phyloP scores from a whole-genome alignment of 495 filamentous ascomycete genomes.

The Daldinia childiae region DNA sequence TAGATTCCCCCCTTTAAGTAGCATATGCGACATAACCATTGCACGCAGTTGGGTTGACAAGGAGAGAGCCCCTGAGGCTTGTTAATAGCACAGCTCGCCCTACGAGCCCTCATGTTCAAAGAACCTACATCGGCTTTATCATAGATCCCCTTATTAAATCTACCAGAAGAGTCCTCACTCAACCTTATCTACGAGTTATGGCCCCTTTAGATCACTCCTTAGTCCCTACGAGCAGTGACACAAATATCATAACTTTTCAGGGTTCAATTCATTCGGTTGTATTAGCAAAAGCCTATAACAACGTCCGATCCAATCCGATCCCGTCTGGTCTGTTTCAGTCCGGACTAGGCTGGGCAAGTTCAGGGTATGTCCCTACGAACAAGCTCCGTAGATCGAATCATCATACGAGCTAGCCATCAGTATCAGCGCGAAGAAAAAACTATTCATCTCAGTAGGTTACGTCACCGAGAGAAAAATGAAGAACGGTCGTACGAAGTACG shows the following conservation, averaged over 20 bases:
- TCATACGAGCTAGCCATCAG: not conserved
- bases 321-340: conserved; percentile 11
- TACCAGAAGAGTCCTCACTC: not conserved
- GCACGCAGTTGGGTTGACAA: not conserved
- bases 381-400: not conserved
- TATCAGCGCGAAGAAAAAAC: conserved; percentile 5
- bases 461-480: not conserved
- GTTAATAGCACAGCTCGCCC: not conserved
- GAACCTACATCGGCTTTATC: too few species aligned
- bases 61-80: not conserved
- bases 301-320: conserved; percentile 26
- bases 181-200: not conserved
- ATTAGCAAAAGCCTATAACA: conserved; percentile 42
- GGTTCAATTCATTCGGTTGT: conserved; percentile 30
- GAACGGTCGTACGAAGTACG: conserved; percentile 1
- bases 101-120: not conserved
- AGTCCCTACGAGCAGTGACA: not conserved
- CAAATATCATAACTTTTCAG: not conserved
- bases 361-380: conserved; percentile 21
- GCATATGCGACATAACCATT: not conserved
- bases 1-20: not conserved
- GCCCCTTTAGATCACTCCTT: not conserved
- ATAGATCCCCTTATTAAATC: not conserved
- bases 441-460: not conserved
- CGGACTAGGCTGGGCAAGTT: not conserved